phyloP scores from a whole-genome alignment of 257 asterid genomes.

The Leptodermis oblonga region DNA sequence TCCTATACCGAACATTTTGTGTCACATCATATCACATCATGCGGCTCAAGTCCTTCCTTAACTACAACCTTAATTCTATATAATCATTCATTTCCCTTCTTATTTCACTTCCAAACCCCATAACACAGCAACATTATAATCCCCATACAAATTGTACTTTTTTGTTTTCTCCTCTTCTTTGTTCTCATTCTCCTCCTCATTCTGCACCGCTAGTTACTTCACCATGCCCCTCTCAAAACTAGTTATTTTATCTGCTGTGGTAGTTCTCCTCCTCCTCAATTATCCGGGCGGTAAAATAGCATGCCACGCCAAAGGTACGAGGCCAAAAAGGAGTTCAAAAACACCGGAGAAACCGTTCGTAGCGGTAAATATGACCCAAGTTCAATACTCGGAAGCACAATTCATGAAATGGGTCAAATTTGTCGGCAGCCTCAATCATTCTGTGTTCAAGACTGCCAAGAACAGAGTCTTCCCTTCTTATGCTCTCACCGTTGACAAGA shows the following conservation, averaged over 20 bases:
- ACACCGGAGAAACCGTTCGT: slow-evolving; percentile 22
- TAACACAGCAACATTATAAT: slow-evolving; percentile 17
- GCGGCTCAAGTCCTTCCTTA: too few relatives aligned
- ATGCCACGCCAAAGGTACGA: slow-evolving; percentile 56
- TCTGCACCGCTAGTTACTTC: background rate
- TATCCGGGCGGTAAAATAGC: slow-evolving; percentile 13
- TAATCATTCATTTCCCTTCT: slow-evolving; percentile 13
- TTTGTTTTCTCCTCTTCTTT: slow-evolving; percentile 7
- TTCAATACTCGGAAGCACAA: slow-evolving; percentile 55
- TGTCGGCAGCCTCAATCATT: slow-evolving; percentile 71
- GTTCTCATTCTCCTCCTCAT: slow-evolving; percentile 10
- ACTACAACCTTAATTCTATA: background rate
- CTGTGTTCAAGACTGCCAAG: slow-evolving; percentile 62
- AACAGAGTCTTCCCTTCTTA: slow-evolving; percentile 73
- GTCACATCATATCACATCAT: too few relatives aligned
- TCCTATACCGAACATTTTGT: too few relatives aligned
- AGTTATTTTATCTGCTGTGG: slow-evolving; percentile 6
- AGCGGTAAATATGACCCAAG: slow-evolving; percentile 47
- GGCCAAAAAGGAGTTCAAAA: slow-evolving; percentile 33
- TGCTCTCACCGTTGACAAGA: slow-evolving; percentile 63
- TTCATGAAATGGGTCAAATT: slow-evolving; percentile 81
- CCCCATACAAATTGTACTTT: background rate
- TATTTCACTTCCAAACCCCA: slow-evolving; percentile 21
- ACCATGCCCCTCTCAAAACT: slow-evolving; percentile 26
- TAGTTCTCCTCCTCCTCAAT: slow-evolving; percentile 26